Conservation (phyloP, 1,139 yeast genomes). For the Saccharomyces uvarum region DNA sequence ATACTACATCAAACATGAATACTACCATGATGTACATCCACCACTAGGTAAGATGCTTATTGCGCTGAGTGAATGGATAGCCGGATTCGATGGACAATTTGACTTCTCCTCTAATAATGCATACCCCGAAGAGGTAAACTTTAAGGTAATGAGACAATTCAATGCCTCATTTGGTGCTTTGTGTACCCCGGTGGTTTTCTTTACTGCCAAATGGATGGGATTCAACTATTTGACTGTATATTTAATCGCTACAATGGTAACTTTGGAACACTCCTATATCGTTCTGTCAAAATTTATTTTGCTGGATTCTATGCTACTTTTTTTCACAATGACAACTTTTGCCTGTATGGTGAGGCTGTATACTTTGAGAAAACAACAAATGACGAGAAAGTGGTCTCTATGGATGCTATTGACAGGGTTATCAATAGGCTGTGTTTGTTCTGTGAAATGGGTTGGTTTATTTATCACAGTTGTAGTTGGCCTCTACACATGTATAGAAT, state of each 20-base stretch:
- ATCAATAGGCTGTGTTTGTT: conserved; percentile 84
- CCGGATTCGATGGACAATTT: conserved; percentile 60
- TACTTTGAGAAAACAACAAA: conserved; percentile 38
- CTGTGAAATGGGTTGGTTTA: conserved; percentile 94
- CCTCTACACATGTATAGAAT: conserved; percentile 68
- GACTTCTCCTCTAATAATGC: conserved; percentile 53
- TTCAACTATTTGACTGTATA: conserved; percentile 41
- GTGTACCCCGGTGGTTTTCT: conserved; percentile 58
- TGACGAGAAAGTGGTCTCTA: conserved; percentile 40
- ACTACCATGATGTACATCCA: conserved; percentile 74
- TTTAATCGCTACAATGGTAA: conserved; percentile 51
- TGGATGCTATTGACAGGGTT: conserved; percentile 69
- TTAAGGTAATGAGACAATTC: conserved; percentile 54
- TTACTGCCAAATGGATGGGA: conserved; percentile 46
- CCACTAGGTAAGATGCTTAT: conserved; percentile 68
- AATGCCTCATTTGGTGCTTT: conserved; percentile 57
- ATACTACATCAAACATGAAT: conserved; percentile 54
- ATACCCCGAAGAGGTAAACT: conserved; percentile 52
- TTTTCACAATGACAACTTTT: conserved; percentile 60
- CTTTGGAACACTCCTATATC: conserved; percentile 58
- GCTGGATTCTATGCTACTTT: conserved; percentile 63
- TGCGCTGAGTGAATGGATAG: conserved; percentile 59
- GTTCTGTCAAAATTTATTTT: conserved; percentile 64
- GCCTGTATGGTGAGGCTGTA: conserved; percentile 52
- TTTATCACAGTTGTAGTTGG: conserved; percentile 83